Percentiles rank a stretch among this genome's conserved stretches.
Conservation (phyloP, 2,329 filamentous ascomycete species). For the Cytospora schulzeri region DNA sequence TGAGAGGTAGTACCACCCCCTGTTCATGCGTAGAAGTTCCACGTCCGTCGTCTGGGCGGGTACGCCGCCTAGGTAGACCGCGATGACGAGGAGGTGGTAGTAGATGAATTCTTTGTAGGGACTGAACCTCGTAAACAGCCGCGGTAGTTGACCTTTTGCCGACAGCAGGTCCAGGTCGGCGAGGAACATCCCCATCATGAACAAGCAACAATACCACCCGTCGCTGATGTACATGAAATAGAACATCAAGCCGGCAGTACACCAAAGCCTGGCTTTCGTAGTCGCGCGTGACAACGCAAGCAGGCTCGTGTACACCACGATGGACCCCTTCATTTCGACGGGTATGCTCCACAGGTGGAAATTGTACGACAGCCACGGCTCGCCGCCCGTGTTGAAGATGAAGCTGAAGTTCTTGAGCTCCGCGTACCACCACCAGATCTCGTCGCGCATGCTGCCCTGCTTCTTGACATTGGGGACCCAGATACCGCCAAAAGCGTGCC, state of each 20-base stretch:
- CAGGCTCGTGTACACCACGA: constrained; percentile 61
- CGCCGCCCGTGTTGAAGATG: constrained; percentile 59
- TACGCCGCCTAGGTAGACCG: constrained; percentile 62
- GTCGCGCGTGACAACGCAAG: constrained; percentile 60
- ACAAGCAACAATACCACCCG: constrained; percentile 63
- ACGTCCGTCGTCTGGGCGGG: constrained; percentile 55
- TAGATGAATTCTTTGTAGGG: constrained; percentile 54
- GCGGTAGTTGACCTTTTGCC: constrained; percentile 50
- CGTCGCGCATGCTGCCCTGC: constrained; percentile 47
- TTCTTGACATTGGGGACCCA: constrained; percentile 43
- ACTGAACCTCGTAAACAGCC: constrained; percentile 47
- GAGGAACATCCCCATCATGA: constrained; percentile 62
- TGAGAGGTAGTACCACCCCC: constrained; percentile 63
- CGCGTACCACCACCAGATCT: constrained; percentile 52
- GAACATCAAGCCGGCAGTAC: constrained; percentile 53
- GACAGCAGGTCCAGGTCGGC: constrained; percentile 63
- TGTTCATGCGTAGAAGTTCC: constrained; percentile 51
- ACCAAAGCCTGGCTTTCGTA: constrained; percentile 55
- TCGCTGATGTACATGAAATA: constrained; percentile 72
- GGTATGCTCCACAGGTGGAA: constrained; percentile 66
- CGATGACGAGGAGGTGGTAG: constrained; percentile 53
- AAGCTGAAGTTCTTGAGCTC: constrained; percentile 73
- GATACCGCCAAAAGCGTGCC: constrained; percentile 55
- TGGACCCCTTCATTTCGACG: constrained; percentile 64
- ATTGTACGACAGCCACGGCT: constrained; percentile 60